Evolutionary conservation across 306 rosid species (phyloP), one percentile per base, ranked within the genome.

Genomic region (Alnus rubra): DNA sequence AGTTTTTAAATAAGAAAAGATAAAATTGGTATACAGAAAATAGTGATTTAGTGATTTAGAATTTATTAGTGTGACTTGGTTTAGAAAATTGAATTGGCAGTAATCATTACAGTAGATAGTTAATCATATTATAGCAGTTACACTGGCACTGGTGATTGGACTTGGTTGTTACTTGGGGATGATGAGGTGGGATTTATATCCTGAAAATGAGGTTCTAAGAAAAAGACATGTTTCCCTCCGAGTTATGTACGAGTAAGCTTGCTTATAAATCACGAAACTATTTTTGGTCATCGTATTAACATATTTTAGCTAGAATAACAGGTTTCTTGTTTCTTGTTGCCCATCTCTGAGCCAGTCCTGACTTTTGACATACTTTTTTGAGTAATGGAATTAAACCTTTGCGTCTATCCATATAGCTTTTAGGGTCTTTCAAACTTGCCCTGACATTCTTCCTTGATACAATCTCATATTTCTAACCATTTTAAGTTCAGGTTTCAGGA

Each of bases 401-500:
- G 13, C 4, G 6, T 60, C 69, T n/a, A 23, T 67, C 7, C 69
- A 67, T 16, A 16, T 8, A 67, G 18, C 8, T 1, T 18, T 8
- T 63, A 7, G 49, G 31, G 50, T 67, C 14, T 67, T 33, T 4
- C 28, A 67, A 13, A 42, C 49, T 69, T 56, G 14, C 55, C 39
- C 42, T n/a, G 31, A 18, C 30, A 16, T 4, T 13, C 14, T 55
- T 51, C 44, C 65, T 7, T 45, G 49, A 52, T 55, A 31, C 83
- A 63, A 31, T 71, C 75, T 7, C 28, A 62, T 47, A 5, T 23
- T 77, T 62, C 70, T 31, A 55, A 74, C 78, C 37, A 83, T 69
- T 70, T 79, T 48, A 30, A 83, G 42, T 81, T 70, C 86, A 92
- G 98, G 98, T 90, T 78, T 88, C 96, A 30, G 92, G 89, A 82